phyloP scores from a whole-genome alignment of 768 basidiomycete species.

The Pleurotus tuber-regium region DNA sequence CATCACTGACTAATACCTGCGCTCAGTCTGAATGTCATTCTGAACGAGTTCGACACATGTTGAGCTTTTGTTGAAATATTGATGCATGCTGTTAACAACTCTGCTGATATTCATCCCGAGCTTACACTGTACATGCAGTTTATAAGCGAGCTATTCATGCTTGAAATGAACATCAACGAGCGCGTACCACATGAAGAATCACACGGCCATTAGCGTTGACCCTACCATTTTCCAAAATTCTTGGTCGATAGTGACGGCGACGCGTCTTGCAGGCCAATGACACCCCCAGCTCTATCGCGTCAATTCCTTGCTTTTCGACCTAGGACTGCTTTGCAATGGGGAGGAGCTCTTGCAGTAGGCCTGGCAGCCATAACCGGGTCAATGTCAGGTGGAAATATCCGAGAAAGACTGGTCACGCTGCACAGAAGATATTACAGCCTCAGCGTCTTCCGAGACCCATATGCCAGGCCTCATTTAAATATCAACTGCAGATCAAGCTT shows the following conservation, averaged over 20 bases:
- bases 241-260: too few relatives aligned
- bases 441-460: conserved; percentile 13
- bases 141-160: too few relatives aligned
- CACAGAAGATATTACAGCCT: conserved; percentile 8
- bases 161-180: too few relatives aligned
- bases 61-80: too few relatives aligned
- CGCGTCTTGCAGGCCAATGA: conserved; percentile 9
- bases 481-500: conserved; percentile 25
- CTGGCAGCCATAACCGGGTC: conserved; percentile 38
- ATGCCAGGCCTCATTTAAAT: conserved; percentile 22
- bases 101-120: too few relatives aligned
- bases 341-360: conserved; percentile 38
- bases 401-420: conserved; percentile 22
- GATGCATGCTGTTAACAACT: too few relatives aligned
- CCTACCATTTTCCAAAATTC: too few relatives aligned
- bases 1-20: too few relatives aligned
- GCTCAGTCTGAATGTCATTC: too few relatives aligned
- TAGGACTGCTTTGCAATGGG: conserved; percentile 31
- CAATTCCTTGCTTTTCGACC: conserved; percentile 14
- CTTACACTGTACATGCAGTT: too few relatives aligned
- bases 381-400: conserved; percentile 42
- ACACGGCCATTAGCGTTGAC: not conserved
- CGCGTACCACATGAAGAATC: too few relatives aligned
- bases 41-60: too few relatives aligned
- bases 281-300: conserved; percentile 2